Evolutionary conservation across 768 basidiomycete species (phyloP).

Genomic region (Cantharellus anzutake): DNA sequence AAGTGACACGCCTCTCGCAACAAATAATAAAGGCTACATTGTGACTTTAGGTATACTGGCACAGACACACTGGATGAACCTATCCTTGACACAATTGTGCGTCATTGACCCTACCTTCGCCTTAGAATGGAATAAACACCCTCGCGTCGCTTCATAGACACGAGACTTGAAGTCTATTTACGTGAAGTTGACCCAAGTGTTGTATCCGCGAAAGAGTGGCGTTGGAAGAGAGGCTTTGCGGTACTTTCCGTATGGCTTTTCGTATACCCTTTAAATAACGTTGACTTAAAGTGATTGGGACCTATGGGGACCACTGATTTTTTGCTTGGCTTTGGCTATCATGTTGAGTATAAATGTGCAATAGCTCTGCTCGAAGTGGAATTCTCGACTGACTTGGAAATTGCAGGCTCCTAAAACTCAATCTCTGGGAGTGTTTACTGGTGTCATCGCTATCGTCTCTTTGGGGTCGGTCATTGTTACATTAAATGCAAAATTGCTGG

Average conservation of each 20-base stretch:
- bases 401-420: slow-evolving; percentile 63
- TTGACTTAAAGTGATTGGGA: slow-evolving; percentile 67
- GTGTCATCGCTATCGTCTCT: slow-evolving; percentile 84
- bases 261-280: neutral
- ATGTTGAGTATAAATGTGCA: slow-evolving; percentile 72
- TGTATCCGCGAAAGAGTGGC: slow-evolving; percentile 60
- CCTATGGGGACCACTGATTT: slow-evolving; percentile 85
- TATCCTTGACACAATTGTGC: slow-evolving; percentile 68
- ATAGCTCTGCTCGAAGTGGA: neutral
- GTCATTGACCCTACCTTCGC: slow-evolving; percentile 13
- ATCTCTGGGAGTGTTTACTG: slow-evolving; percentile 77
- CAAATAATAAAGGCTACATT: neutral
- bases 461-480: slow-evolving; percentile 83
- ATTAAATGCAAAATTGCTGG: slow-evolving; percentile 66
- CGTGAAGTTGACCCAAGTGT: slow-evolving; percentile 78
- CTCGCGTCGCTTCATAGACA: slow-evolving; percentile 29
- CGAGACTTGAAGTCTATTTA: slow-evolving; percentile 85
- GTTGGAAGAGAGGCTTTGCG: slow-evolving; percentile 61
- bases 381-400: neutral
- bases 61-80: slow-evolving; percentile 87
- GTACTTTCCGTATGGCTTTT: slow-evolving; percentile 23
- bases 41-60: slow-evolving; percentile 43
- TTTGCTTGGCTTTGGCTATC: slow-evolving; percentile 61
- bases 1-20: slow-evolving; percentile 11
- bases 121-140: neutral